phyloP scores from a whole-genome alignment of 495 filamentous ascomycete genomes.

The Tuber magnatum region DNA sequence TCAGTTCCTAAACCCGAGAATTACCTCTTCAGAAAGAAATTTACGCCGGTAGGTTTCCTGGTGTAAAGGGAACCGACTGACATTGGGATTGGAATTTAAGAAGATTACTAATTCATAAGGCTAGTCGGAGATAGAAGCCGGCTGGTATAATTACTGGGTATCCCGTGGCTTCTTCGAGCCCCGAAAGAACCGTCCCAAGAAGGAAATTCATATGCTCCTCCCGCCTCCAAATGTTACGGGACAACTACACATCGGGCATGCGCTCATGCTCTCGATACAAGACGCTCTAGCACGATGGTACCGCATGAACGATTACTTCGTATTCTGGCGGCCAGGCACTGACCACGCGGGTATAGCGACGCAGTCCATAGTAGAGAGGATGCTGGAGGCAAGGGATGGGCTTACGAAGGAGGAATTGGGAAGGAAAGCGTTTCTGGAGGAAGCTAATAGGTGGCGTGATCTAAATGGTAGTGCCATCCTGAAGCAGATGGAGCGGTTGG shows the following conservation, averaged over 20 bases:
- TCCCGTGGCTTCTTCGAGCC: conserved; percentile 36
- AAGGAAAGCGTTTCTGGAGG: conserved; percentile 53
- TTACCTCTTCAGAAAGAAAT: background rate
- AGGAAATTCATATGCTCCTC: conserved; percentile 36
- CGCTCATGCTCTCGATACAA: conserved; percentile 52
- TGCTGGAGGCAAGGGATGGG: conserved; percentile 60
- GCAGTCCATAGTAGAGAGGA: conserved; percentile 70
- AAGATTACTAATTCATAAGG: background rate
- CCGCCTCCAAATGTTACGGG: conserved; percentile 77
- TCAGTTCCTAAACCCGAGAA: background rate
- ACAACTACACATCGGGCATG: conserved; percentile 64
- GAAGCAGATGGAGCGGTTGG: conserved; percentile 52
- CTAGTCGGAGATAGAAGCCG: conserved; percentile 28
- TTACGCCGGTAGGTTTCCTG: background rate
- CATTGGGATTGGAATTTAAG: background rate
- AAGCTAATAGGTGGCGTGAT: conserved; percentile 64
- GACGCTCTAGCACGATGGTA: conserved; percentile 70
- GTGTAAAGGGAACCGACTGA: background rate
- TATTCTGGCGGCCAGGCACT: conserved; percentile 66
- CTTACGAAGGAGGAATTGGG: conserved; percentile 63
- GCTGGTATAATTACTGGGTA: conserved; percentile 40
- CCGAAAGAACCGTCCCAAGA: conserved; percentile 3
- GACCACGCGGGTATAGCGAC: conserved; percentile 74
- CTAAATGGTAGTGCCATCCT: conserved; percentile 61
- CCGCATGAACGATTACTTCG: conserved; percentile 56